Evolutionary conservation across 2,329 filamentous ascomycete species (phyloP).

Genomic region (Cladosporium sp.): DNA sequence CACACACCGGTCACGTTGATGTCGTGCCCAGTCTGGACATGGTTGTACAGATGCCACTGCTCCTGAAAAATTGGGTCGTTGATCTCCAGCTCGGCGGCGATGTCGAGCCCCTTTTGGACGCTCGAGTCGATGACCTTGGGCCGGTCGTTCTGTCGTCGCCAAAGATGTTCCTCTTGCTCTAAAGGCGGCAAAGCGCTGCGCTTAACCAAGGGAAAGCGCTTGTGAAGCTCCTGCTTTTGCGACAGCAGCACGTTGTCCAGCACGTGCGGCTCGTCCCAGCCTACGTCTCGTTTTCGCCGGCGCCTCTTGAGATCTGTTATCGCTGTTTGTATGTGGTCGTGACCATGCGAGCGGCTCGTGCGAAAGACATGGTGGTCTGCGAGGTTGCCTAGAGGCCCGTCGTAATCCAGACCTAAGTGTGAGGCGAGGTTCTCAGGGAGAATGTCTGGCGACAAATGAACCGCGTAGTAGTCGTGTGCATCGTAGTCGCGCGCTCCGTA

Average conservation of each 20-base stretch:
- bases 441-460: conserved; percentile 66
- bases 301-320: conserved; percentile 49
- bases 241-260: conserved; percentile 71
- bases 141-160: conserved; percentile 7
- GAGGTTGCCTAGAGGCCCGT: conserved; percentile 74
- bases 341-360: conserved; percentile 49
- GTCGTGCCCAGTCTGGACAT: conserved; percentile 74
- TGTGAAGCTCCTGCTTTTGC: conserved; percentile 66
- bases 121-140: conserved; percentile 35
- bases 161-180: conserved; percentile 10
- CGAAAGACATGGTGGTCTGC: conserved; percentile 80
- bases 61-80: conserved; percentile 83
- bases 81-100: conserved; percentile 66
- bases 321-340: conserved; percentile 42
- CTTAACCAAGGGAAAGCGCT: conserved; percentile 53
- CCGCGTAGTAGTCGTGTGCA: conserved; percentile 83
- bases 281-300: conserved; percentile 56
- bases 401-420: conserved; percentile 68
- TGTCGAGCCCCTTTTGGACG: conserved; percentile 51
- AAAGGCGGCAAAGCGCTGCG: conserved; percentile 35
- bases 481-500: conserved; percentile 47
- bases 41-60: conserved; percentile 94
- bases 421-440: conserved; percentile 64
- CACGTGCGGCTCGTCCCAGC: conserved; percentile 43
- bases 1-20: conserved; percentile 94